Evolutionary conservation across 495 filamentous ascomycete species (phyloP), one percentile per base, ranked within the genome.

Genomic region (Penicillium simplicissimum): DNA sequence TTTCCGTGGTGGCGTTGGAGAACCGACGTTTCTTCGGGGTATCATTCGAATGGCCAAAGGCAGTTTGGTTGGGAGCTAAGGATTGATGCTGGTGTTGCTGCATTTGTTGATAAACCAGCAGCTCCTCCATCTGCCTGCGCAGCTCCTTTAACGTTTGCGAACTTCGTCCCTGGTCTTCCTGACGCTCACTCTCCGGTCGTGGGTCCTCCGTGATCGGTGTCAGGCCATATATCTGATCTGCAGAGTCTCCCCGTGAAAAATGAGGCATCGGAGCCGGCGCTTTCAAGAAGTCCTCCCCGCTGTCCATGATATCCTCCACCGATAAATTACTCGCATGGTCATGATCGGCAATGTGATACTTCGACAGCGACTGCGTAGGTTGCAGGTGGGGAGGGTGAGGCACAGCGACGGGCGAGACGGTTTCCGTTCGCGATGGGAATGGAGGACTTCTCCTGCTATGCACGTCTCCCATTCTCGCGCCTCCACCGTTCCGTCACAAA

Each of bases 51-150:
- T 17, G 62, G 1, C 59, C 54, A 4, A 67, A 15, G 15, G 59
- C 52, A 8, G 60, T 43, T 42, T 67, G 69, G 8, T 53, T 36
- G 48, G 61, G 67, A 9, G 71, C 64, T n/a, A 70, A 52, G 47
- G 53, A 52, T 42, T 71, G 67, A 23, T 55, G 56, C 38, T 75
- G 72, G 17, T 68, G 69, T 57, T 76, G 75, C 57, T 76, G 76
- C 72, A 74, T 77, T 57, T 82, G 79, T 55, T 81, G 78, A 58
- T 77, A 78, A 15, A 76, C 75, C 15, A 82, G 65, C 49, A 80
- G 62, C 49, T 80, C 77, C 61, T 82, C 79, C 79, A 82, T 82
- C 67, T 79, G 76, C 63, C 74, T 72, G 36, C 74, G 72, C 36
- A 81, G 59, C 52, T 78, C 76, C 40, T 78, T 74, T 2, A 82